Evolutionary conservation across 192 early-diverging fungal genomes (phyloP).

Genomic region (Helicostylum pulchrum): DNA sequence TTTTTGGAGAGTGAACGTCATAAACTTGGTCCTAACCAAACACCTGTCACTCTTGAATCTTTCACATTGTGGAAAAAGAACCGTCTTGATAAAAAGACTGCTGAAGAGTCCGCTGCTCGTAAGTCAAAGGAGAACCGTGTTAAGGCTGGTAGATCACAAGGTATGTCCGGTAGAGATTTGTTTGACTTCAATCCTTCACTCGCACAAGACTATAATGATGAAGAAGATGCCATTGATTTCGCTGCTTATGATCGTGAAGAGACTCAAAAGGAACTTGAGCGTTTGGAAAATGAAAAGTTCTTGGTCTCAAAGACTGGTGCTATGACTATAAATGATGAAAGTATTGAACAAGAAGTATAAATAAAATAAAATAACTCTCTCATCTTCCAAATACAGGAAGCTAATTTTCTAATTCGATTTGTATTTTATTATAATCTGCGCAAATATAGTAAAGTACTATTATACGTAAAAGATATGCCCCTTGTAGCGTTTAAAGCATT

Average conservation of each 20-base stretch:
- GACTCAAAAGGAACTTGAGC: conserved; percentile 48
- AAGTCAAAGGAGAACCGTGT: conserved; percentile 80
- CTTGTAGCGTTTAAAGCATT: too few species aligned
- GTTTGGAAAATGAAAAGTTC: conserved; percentile 21
- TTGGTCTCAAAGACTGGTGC: not conserved
- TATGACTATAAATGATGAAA: conserved; percentile 5
- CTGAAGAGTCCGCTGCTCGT: conserved; percentile 58
- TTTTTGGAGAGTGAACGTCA: conserved; percentile 98
- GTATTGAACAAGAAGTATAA: conserved; percentile 4
- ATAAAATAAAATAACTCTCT: too few species aligned
- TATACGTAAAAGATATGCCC: too few species aligned
- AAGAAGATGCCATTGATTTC: conserved; percentile 81
- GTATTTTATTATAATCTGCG: too few species aligned
- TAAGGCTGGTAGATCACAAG: conserved; percentile 85
- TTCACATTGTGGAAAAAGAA: conserved; percentile 94
- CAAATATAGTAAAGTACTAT: too few species aligned
- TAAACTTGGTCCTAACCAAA: conserved; percentile 85
- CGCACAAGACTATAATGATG: conserved; percentile 64
- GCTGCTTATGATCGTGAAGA: conserved; percentile 68
- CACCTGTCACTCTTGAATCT: conserved; percentile 91
- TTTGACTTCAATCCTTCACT: conserved; percentile 97
- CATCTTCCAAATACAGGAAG: too few species aligned
- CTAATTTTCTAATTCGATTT: too few species aligned
- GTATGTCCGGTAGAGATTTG: conserved; percentile 95
- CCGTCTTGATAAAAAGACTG: conserved; percentile 68